Evolutionary conservation across 257 asterid species (phyloP).

Genomic region (Paulownia fortunei): DNA sequence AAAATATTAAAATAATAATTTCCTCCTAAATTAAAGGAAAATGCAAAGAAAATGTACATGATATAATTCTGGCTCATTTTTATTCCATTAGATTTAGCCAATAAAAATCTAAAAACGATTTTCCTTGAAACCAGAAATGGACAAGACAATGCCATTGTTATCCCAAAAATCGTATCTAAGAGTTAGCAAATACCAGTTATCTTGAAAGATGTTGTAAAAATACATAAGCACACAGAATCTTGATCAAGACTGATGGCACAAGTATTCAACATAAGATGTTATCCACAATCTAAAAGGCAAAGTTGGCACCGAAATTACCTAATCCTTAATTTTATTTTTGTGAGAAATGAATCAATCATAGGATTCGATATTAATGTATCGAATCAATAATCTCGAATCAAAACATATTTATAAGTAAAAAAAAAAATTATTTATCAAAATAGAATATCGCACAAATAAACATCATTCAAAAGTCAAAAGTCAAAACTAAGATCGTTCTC

Average conservation of each 20-base stretch:
- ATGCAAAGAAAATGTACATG: too few species aligned
- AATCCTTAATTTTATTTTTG: too few species aligned
- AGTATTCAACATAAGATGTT: neutral
- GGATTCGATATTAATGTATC: neutral
- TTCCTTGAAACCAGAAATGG: neutral
- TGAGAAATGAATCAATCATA: neutral
- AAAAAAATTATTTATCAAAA: too few species aligned
- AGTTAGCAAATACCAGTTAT: neutral
- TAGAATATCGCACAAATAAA: too few species aligned
- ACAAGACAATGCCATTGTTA: neutral
- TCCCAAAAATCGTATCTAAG: neutral
- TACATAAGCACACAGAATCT: neutral
- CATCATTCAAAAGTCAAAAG: too few species aligned
- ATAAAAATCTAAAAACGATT: too few species aligned
- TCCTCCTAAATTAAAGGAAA: too few species aligned
- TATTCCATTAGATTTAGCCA: too few species aligned
- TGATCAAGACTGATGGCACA: neutral
- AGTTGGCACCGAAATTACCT: conserved; percentile 3
- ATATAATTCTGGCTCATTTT: too few species aligned
- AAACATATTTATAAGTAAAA: too few species aligned
- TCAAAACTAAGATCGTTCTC: too few species aligned
- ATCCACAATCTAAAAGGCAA: conserved; percentile 15
- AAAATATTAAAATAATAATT: too few species aligned
- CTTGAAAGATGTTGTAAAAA: neutral
- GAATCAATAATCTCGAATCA: neutral